phyloP scores from a whole-genome alignment of 176 grass and related monocot genomes.

The Oropetium thomaeum region DNA sequence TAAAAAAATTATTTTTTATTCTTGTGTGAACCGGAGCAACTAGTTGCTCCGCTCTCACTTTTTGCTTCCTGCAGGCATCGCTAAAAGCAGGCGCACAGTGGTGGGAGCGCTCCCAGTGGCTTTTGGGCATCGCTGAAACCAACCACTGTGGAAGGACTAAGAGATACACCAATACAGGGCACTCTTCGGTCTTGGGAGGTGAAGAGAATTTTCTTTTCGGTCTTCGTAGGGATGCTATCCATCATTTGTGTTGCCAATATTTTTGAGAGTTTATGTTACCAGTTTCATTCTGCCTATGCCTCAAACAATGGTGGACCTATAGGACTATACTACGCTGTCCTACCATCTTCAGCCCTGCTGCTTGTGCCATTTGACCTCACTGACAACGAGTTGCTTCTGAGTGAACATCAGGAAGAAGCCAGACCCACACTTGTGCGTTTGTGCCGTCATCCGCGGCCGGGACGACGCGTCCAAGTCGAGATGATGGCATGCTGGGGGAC shows the following conservation, averaged over 20 bases:
- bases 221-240: neutral
- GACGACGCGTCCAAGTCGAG: constrained; percentile 38
- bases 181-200: too few species aligned
- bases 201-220: too few species aligned
- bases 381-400: neutral
- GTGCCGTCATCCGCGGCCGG: constrained; percentile 18
- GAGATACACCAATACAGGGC: too few species aligned
- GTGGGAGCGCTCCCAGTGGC: too few species aligned
- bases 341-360: neutral
- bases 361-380: constrained; percentile 14
- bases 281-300: neutral
- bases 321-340: neutral
- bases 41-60: too few species aligned
- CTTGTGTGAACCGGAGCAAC: too few species aligned
- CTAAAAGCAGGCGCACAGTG: too few species aligned
- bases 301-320: constrained; percentile 18
- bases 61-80: too few species aligned
- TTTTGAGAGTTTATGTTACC: constrained; percentile 17
- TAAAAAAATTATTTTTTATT: too few species aligned
- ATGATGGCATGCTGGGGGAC: neutral
- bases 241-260: constrained; percentile 22
- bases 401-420: neutral
- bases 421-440: constrained; percentile 18
- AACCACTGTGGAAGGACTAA: too few species aligned
- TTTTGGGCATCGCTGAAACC: too few species aligned